phyloP scores from a whole-genome alignment of 2,329 filamentous ascomycete genomes.

The Aspergillus aculeatus region DNA sequence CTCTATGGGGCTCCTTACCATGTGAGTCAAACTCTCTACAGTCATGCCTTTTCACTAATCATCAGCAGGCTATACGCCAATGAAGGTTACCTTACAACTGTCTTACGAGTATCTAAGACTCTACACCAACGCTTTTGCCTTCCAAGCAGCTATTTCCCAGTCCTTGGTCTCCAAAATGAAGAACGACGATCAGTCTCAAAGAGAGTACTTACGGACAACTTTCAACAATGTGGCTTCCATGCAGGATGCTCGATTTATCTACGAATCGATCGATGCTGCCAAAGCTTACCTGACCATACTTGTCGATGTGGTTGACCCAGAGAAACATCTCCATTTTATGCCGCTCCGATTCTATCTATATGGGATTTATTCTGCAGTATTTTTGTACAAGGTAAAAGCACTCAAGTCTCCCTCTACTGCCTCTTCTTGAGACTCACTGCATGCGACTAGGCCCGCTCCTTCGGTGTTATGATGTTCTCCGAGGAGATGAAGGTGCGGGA shows the following conservation, averaged over 20 bases:
- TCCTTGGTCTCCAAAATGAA: slow-evolving; percentile 44
- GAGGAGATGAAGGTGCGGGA: slow-evolving; percentile 58
- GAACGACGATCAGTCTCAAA: slow-evolving; percentile 34
- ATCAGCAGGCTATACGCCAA: slow-evolving; percentile 56
- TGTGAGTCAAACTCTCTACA: slow-evolving; percentile 46
- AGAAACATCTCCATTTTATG: slow-evolving; percentile 62
- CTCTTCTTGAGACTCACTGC: neutral
- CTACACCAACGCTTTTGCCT: slow-evolving; percentile 74
- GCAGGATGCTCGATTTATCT: slow-evolving; percentile 65
- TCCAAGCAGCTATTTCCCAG: slow-evolving; percentile 66
- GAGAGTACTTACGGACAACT: slow-evolving; percentile 43
- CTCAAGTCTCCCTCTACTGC: neutral
- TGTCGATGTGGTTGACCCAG: slow-evolving; percentile 59
- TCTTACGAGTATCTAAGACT: slow-evolving; percentile 71
- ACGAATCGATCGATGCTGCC: slow-evolving; percentile 64
- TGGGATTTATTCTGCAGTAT: slow-evolving; percentile 63
- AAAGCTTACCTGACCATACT: slow-evolving; percentile 61
- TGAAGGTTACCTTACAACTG: slow-evolving; percentile 66
- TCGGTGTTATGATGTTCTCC: slow-evolving; percentile 57
- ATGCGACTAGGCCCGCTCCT: slow-evolving; percentile 51
- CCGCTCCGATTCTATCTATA: slow-evolving; percentile 63
- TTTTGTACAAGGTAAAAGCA: slow-evolving; percentile 58
- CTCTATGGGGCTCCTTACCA: slow-evolving; percentile 64
- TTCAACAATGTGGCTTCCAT: slow-evolving; percentile 59
- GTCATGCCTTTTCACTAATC: slow-evolving; percentile 14